These are phyloP conservation scores for Stemphylium lycopersici DNA, from an alignment of 2,329 filamentous ascomycete species.

Conservation along the genomic window DNA sequence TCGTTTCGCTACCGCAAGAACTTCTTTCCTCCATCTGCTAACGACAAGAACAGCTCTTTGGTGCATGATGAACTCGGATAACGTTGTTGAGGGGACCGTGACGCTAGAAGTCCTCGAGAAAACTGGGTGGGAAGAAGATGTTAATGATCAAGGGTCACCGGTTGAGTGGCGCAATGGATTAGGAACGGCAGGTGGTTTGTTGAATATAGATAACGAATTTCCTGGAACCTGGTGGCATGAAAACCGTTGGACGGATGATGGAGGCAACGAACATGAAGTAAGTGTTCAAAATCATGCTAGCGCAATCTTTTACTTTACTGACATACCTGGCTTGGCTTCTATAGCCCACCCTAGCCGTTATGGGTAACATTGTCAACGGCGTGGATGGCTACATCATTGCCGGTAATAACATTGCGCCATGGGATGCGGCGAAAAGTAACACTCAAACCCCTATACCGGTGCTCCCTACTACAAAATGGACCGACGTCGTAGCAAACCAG, in stretches of 20 bases:
- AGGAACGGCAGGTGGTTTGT: constrained; percentile 9
- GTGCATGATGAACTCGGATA: constrained; percentile 6
- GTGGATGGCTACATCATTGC: constrained; percentile 10
- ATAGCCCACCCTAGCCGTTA: constrained; percentile 6
- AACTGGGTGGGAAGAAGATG: constrained; percentile 8
- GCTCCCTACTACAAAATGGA: constrained; percentile 12
- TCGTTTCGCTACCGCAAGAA: constrained; percentile 5
- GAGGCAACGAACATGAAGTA: constrained; percentile 4
- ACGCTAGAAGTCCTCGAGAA: constrained; percentile 7
- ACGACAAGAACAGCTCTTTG: constrained; percentile 7
- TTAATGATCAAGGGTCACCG: not conserved
- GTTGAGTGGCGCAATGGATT: not conserved
- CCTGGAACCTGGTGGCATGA: constrained; percentile 3
- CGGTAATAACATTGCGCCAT: constrained; percentile 5
- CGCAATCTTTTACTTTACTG: constrained; percentile 12
- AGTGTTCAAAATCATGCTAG: constrained; percentile 8
- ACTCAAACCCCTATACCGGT: constrained; percentile 4
- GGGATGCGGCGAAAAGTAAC: too few species aligned
- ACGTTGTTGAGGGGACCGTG: constrained; percentile 6
- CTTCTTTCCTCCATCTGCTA: constrained; percentile 9
- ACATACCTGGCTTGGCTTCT: constrained; percentile 7
- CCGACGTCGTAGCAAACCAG: constrained; percentile 7
- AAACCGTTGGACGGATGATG: constrained; percentile 4
- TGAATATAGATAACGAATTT: constrained; percentile 8
- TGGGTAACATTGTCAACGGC: constrained; percentile 11